A percentile compares a stretch with the other conserved stretches of the same genome.
phyloP scores from a whole-genome alignment of 2,329 filamentous ascomycete species.

The Apiospora koreana region DNA sequence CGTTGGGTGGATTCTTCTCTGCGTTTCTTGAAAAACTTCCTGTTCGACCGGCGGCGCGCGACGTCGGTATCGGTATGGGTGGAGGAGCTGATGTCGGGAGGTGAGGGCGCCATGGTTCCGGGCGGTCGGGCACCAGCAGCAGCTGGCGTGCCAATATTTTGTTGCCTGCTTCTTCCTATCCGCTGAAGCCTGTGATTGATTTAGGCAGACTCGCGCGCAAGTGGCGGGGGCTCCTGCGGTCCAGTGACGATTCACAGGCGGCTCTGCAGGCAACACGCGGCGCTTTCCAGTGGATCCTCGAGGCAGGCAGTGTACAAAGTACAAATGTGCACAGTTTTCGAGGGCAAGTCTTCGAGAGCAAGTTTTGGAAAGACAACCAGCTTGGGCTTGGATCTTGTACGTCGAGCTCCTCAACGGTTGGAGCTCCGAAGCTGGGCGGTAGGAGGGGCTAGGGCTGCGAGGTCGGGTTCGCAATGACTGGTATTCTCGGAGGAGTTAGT shows the following conservation, averaged over 20 bases:
- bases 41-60: slow-evolving; percentile 39
- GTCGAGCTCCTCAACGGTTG: neutral
- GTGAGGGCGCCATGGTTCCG: slow-evolving; percentile 26
- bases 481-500: neutral
- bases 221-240: neutral
- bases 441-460: neutral
- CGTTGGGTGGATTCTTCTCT: slow-evolving; percentile 34
- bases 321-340: neutral
- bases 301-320: neutral
- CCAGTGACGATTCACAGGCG: slow-evolving; percentile 10
- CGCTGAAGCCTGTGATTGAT: neutral
- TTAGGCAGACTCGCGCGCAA: neutral
- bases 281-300: neutral
- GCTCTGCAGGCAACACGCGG: slow-evolving; percentile 12
- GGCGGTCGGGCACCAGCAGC: slow-evolving; percentile 1
- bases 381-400: neutral
- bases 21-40: slow-evolving; percentile 47
- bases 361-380: neutral
- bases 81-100: slow-evolving; percentile 13
- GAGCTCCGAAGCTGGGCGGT: neutral
- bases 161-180: neutral
- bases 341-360: too few relatives aligned
- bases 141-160: neutral
- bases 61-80: slow-evolving; percentile 3
- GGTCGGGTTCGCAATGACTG: neutral